These are phyloP conservation scores for Plasmodium coatneyi DNA, from an alignment of 169 alveolate genomes.

Conservation along the genomic window DNA sequence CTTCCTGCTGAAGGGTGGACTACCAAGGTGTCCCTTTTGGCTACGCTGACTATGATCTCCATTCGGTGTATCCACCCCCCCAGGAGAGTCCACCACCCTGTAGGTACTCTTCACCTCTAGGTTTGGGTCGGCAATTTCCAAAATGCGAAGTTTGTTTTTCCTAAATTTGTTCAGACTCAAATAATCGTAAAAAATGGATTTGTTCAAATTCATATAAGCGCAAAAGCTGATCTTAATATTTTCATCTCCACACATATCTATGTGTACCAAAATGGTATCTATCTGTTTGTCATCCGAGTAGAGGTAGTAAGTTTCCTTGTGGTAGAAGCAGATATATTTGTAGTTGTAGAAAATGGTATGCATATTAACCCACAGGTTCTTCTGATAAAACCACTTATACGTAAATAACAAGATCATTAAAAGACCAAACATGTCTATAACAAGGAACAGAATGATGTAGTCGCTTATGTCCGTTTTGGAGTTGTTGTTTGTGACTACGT, in stretches of 20 bases:
- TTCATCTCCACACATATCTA: conserved; percentile 21
- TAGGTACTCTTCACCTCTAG: conserved; percentile 21
- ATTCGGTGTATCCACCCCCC: background rate
- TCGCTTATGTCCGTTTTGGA: conserved; percentile 23
- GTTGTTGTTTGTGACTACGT: conserved; percentile 13
- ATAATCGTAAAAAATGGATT: conserved; percentile 60
- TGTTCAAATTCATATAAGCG: conserved; percentile 39
- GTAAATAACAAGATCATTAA: conserved; percentile 13
- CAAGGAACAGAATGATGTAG: conserved; percentile 29
- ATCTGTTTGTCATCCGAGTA: conserved; percentile 31
- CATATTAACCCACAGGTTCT: conserved; percentile 29
- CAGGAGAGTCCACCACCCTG: background rate
- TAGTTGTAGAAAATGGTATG: conserved; percentile 55
- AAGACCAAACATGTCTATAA: conserved; percentile 53
- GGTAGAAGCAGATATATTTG: conserved; percentile 31
- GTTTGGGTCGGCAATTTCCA: conserved; percentile 22
- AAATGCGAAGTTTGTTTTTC: conserved; percentile 32
- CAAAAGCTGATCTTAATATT: conserved; percentile 42
- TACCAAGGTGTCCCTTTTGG: background rate
- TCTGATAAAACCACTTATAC: conserved; percentile 48
- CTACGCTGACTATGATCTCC: background rate
- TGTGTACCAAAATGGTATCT: conserved; percentile 38
- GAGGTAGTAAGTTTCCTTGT: conserved; percentile 35
- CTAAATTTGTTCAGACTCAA: background rate
- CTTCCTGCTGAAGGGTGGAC: conserved; percentile 1